Evolutionary conservation across 495 filamentous ascomycete genomes (phyloP).

Genomic region (Friedmanniomyces simplex): DNA sequence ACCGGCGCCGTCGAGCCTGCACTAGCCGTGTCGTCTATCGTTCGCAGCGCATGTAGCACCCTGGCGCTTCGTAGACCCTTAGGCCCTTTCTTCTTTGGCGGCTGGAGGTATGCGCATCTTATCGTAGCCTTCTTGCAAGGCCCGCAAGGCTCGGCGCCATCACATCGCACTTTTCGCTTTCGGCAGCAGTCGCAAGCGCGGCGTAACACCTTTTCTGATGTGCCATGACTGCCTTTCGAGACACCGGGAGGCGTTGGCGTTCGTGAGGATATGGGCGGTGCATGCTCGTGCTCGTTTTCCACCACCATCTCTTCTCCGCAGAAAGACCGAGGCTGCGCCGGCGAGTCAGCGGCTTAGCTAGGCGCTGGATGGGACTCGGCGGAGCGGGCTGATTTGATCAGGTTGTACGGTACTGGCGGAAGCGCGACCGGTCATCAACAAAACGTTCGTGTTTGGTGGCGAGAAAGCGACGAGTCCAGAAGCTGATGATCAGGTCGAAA

Average conservation of each 20-base stretch:
- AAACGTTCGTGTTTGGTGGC: background rate
- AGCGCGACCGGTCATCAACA: background rate
- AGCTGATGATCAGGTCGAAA: background rate
- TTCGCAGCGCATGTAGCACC: constrained; percentile 22
- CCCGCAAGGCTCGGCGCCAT: constrained; percentile 19
- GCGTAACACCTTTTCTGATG: constrained; percentile 6
- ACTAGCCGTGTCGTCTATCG: constrained; percentile 16
- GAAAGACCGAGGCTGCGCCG: background rate
- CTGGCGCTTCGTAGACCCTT: constrained; percentile 22
- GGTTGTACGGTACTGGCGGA: background rate
- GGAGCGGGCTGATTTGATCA: background rate
- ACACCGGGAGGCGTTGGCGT: background rate
- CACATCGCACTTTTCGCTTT: constrained; percentile 23
- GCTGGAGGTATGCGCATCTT: constrained; percentile 24
- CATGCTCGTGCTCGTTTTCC: background rate
- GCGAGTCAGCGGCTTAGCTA: background rate
- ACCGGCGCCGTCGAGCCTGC: background rate
- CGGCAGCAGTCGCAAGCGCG: constrained; percentile 26
- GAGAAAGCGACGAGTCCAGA: background rate
- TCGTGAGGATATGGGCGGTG: background rate
- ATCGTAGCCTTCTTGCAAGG: constrained; percentile 23
- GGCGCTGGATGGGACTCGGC: background rate
- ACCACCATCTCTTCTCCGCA: background rate
- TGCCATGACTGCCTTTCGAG: background rate
- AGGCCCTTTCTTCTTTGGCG: constrained; percentile 26